phyloP scores from a whole-genome alignment of 768 basidiomycete genomes.

The Amanita phalloides region DNA sequence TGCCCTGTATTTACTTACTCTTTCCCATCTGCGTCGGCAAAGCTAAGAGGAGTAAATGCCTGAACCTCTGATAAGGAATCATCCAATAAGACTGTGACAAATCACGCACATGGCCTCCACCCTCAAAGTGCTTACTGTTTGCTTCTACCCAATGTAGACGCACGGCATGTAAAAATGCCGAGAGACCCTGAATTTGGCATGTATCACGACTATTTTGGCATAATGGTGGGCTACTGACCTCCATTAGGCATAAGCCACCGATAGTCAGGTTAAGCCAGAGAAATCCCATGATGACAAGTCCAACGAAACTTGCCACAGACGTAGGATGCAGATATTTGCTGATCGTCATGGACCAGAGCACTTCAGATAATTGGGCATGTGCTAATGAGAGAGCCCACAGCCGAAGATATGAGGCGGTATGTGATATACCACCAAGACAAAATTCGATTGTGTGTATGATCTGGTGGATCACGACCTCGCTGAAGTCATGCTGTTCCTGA shows the following conservation, averaged over 20 bases:
- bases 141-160: constrained; percentile 98
- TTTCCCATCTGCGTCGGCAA: constrained; percentile 28
- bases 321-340: constrained; percentile 47
- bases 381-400: constrained; percentile 97
- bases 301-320: constrained; percentile 37
- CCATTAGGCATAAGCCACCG: constrained; percentile 83
- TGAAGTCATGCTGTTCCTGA: constrained; percentile 81
- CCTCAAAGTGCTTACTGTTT: constrained; percentile 93
- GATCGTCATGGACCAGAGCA: constrained; percentile 85
- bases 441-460: constrained; percentile 99
- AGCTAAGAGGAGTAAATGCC: constrained; percentile 40
- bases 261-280: constrained; percentile 81
- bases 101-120: constrained; percentile 74
- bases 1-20: constrained; percentile 16
- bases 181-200: constrained; percentile 57
- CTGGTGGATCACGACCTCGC: constrained; percentile 94
- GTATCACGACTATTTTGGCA: constrained; percentile 5
- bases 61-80: constrained; percentile 16
- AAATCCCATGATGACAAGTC: constrained; percentile 34
- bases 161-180: constrained; percentile 93
- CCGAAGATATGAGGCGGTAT: constrained; percentile 88
- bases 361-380: constrained; percentile 94
- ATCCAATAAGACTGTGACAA: constrained; percentile 13
- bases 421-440: constrained; percentile 97
- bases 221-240: constrained; percentile 45